Evolutionary conservation across 768 basidiomycete species (phyloP).

Genomic region (Lepiota venenata): DNA sequence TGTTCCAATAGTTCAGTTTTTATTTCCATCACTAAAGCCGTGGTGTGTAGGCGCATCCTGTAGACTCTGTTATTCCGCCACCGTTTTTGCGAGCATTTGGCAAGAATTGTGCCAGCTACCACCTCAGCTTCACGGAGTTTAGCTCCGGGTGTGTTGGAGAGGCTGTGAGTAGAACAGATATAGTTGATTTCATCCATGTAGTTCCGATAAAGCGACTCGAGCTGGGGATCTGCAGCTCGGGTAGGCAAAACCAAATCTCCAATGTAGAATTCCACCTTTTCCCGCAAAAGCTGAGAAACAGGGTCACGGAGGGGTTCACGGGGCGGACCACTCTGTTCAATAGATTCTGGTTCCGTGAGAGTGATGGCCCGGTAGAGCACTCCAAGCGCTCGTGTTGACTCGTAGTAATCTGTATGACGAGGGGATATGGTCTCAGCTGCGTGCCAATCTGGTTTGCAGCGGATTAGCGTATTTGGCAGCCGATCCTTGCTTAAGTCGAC

Average conservation of each 20-base stretch:
- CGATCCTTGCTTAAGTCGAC: conserved; percentile 44
- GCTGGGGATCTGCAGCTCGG: conserved; percentile 22
- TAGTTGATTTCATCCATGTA: conserved; percentile 70
- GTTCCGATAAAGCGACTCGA: conserved; percentile 38
- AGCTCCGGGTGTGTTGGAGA: conserved; percentile 52
- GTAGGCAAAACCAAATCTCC: conserved; percentile 12
- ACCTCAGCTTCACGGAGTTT: conserved; percentile 71
- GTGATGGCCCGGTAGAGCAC: conserved; percentile 62
- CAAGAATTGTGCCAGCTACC: conserved; percentile 71
- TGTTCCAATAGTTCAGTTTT: conserved; percentile 19
- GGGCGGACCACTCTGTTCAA: conserved; percentile 14
- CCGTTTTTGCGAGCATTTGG: conserved; percentile 59
- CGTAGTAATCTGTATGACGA: conserved; percentile 64
- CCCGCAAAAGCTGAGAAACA: conserved; percentile 31
- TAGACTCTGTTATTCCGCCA: conserved; percentile 58
- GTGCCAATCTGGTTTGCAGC: conserved; percentile 80
- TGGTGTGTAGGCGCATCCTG: conserved; percentile 59
- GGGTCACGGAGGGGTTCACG: conserved; percentile 29
- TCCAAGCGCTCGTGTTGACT: conserved; percentile 69
- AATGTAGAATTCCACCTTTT: conserved; percentile 27
- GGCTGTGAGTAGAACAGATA: conserved; percentile 63
- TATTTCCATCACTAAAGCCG: conserved; percentile 48
- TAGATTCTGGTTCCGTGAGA: conserved; percentile 34
- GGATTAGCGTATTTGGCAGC: conserved; percentile 55
- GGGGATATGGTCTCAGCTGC: conserved; percentile 52